phyloP scores from a whole-genome alignment of 2,329 filamentous ascomycete species.

The Calonectria henricotiae region DNA sequence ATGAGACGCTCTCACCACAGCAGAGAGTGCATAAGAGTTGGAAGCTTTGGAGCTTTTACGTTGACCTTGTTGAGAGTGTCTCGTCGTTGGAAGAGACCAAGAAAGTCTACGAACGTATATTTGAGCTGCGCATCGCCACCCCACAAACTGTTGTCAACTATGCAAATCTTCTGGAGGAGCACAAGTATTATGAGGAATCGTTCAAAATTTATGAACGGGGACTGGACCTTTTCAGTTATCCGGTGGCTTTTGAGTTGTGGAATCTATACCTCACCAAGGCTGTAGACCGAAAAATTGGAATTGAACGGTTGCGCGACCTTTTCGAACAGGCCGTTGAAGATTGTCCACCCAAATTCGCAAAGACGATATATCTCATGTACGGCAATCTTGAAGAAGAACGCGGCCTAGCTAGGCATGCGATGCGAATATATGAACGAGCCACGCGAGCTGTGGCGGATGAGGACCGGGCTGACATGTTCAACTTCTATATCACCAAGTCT shows the following conservation, averaged over 20 bases:
- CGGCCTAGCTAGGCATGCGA: constrained; percentile 93
- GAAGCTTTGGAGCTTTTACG: constrained; percentile 99
- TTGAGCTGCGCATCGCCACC: constrained; percentile 97
- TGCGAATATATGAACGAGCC: constrained; percentile 98
- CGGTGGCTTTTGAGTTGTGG: constrained; percentile 98
- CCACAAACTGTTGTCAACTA: constrained; percentile 99
- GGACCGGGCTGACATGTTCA: constrained; percentile 97
- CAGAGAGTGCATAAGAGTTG: constrained; percentile 99
- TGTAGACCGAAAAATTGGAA: constrained; percentile 94
- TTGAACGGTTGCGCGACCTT: constrained; percentile 92
- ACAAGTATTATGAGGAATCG: constrained; percentile 95
- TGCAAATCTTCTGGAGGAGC: constrained; percentile 93
- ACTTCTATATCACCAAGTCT: constrained; percentile 99
- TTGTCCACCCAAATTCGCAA: constrained; percentile 95
- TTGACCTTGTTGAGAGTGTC: constrained; percentile 96
- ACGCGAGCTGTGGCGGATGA: constrained; percentile 96
- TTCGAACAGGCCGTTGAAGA: constrained; percentile 98
- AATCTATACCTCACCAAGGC: constrained; percentile 98
- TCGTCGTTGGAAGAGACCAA: constrained; percentile 91
- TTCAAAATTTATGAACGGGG: constrained; percentile 99
- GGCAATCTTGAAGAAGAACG: constrained; percentile 97
- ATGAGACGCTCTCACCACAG: constrained; percentile 93
- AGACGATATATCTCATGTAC: constrained; percentile 98
- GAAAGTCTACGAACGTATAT: constrained; percentile 97
- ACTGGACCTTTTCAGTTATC: constrained; percentile 97